Percentiles rank a stretch among this genome's conserved stretches.
phyloP scores from a whole-genome alignment of 176 grass and related monocot genomes.

The Lolium rigidum region DNA sequence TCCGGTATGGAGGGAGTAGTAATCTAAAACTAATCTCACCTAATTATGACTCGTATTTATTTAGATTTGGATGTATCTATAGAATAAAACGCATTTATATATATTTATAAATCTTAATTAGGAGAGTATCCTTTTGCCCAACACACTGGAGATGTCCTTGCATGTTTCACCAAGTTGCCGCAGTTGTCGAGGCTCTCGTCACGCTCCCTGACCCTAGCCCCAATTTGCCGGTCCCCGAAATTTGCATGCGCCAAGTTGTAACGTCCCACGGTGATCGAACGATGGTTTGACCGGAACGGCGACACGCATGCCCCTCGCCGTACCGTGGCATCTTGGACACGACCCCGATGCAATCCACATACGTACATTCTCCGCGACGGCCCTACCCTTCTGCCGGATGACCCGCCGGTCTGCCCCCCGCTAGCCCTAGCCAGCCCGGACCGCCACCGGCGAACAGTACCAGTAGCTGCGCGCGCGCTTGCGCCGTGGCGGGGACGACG shows the following conservation, averaged over 20 bases:
- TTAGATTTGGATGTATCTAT: no score
- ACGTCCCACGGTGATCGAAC: background rate
- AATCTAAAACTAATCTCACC: no score
- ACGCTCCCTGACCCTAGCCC: no score
- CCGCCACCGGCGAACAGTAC: constrained; percentile 26
- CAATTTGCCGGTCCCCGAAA: no score
- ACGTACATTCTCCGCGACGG: constrained; percentile 17
- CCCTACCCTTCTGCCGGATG: background rate
- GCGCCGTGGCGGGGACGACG: constrained; percentile 44
- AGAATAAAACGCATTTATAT: no score
- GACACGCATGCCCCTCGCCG: background rate
- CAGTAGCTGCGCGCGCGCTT: constrained; percentile 5
- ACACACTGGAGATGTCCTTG: no score
- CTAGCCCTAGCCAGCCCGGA: background rate
- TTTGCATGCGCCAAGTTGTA: background rate
- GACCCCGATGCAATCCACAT: background rate
- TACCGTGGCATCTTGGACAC: background rate
- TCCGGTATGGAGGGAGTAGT: no score
- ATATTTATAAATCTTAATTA: no score
- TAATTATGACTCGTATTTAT: no score
- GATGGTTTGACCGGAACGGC: background rate
- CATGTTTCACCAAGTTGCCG: no score
- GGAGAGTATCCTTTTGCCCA: no score
- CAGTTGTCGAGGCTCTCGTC: no score
- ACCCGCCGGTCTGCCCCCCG: background rate